phyloP scores from a whole-genome alignment of 441 rosid species.

The Erodium chrysanthum region DNA sequence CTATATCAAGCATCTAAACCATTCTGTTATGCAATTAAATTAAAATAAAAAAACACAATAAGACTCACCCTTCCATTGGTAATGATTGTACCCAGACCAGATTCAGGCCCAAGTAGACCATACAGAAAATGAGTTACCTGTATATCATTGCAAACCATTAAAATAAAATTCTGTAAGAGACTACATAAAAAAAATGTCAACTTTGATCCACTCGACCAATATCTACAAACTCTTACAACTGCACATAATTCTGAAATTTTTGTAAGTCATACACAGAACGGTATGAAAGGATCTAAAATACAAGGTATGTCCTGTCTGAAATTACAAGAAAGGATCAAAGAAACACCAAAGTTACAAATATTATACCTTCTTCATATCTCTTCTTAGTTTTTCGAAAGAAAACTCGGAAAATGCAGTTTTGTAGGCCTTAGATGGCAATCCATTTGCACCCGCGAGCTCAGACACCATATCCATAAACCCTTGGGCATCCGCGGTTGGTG shows the following conservation, averaged over 20 bases:
- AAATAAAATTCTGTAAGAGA: slow-evolving; percentile 7
- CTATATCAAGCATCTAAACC: no score
- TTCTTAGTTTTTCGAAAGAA: slow-evolving; percentile 34
- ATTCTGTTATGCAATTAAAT: no score
- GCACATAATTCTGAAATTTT: neutral
- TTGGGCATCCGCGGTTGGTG: slow-evolving; percentile 36
- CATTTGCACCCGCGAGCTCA: slow-evolving; percentile 68
- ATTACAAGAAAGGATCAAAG: slow-evolving; percentile 1
- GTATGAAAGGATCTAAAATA: no score
- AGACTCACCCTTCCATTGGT: slow-evolving; percentile 87
- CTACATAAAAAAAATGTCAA: slow-evolving; percentile 15
- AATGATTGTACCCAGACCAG: slow-evolving; percentile 60
- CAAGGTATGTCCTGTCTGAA: neutral
- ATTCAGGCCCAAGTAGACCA: slow-evolving; percentile 55
- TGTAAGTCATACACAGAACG: no score
- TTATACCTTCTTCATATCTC: slow-evolving; percentile 51
- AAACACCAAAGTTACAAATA: slow-evolving; percentile 12
- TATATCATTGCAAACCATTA: slow-evolving; percentile 20
- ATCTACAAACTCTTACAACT: slow-evolving; percentile 1
- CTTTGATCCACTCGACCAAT: slow-evolving; percentile 6
- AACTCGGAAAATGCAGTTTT: slow-evolving; percentile 40
- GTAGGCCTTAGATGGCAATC: slow-evolving; percentile 47
- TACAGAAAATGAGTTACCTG: slow-evolving; percentile 59
- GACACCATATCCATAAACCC: slow-evolving; percentile 47
- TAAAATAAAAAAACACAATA: neutral